phyloP scores from a whole-genome alignment of 352 stramenopile genomes.

The Globisporangium canariense region DNA sequence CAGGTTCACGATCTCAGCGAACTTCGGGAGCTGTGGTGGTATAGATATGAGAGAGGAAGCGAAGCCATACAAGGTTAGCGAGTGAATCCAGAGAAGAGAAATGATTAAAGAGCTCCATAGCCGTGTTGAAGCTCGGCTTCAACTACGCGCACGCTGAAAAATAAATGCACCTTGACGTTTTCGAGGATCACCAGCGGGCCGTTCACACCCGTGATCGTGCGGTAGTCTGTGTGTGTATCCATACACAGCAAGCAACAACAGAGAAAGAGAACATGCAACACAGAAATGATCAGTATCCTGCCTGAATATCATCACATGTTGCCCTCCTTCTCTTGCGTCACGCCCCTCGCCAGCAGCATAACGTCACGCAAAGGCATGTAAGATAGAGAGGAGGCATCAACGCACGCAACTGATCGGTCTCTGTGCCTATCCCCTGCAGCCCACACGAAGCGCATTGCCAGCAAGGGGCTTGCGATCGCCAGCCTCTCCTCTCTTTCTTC shows the following conservation, averaged over 20 bases:
- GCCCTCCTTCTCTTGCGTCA: too few species aligned
- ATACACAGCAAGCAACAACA: not conserved
- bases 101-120: not conserved
- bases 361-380: too few species aligned
- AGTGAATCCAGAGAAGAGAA: not conserved
- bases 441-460: not conserved
- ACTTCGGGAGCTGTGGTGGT: constrained; percentile 89
- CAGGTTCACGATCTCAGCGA: constrained; percentile 99
- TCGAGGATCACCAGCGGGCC: constrained; percentile 98
- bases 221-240: constrained; percentile 72
- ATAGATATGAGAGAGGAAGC: not conserved
- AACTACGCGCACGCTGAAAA: not conserved
- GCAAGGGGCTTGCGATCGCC: too few species aligned
- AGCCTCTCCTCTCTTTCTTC: not conserved
- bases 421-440: too few species aligned
- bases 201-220: constrained; percentile 98
- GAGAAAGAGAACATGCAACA: constrained; percentile 13
- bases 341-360: too few species aligned
- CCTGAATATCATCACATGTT: too few species aligned
- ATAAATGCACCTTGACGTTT: constrained; percentile 94
- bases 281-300: too few species aligned
- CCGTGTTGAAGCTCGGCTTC: not conserved
- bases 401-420: too few species aligned
- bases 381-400: too few species aligned
- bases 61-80: not conserved